Conservation (phyloP, 352 stramenopile genomes). For the Pythium insidiosum region DNA sequence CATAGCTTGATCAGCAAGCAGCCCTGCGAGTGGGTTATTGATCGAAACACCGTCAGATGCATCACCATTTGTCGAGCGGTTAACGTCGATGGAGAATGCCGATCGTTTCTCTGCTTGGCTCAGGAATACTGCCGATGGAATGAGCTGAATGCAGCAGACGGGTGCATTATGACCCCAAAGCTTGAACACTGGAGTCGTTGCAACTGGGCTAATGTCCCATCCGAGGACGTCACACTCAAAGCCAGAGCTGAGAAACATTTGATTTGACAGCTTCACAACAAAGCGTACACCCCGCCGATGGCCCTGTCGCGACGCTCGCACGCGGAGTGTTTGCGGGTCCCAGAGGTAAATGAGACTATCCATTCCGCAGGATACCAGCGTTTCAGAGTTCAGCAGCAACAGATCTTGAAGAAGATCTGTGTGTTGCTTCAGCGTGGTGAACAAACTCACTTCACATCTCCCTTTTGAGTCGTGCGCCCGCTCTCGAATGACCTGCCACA, state of each 20-base stretch:
- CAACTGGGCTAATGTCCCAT: constrained; percentile 61
- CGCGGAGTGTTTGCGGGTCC: constrained; percentile 46
- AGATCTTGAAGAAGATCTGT: constrained; percentile 66
- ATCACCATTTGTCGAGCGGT: background rate
- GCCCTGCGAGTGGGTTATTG: too few relatives aligned
- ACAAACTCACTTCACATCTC: constrained; percentile 40
- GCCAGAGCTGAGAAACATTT: constrained; percentile 65
- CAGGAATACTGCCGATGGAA: constrained; percentile 22
- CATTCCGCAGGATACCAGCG: constrained; percentile 66
- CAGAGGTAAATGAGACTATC: constrained; percentile 68
- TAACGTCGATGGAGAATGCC: too few relatives aligned
- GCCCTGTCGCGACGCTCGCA: constrained; percentile 34
- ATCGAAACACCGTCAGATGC: constrained; percentile 6
- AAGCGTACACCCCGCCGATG: constrained; percentile 57
- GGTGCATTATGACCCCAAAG: constrained; percentile 60
- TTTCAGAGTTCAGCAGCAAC: constrained; percentile 62
- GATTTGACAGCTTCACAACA: constrained; percentile 48
- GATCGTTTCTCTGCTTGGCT: constrained; percentile 2
- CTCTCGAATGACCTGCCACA: constrained; percentile 42
- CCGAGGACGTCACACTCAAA: constrained; percentile 73
- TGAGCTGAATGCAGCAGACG: constrained; percentile 61
- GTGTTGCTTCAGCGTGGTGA: constrained; percentile 57
- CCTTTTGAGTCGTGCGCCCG: constrained; percentile 22
- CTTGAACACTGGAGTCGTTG: constrained; percentile 53
- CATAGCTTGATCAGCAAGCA: constrained; percentile 59